phyloP scores from a whole-genome alignment of 495 filamentous ascomycete genomes.

The Cenococcum geophilum region DNA sequence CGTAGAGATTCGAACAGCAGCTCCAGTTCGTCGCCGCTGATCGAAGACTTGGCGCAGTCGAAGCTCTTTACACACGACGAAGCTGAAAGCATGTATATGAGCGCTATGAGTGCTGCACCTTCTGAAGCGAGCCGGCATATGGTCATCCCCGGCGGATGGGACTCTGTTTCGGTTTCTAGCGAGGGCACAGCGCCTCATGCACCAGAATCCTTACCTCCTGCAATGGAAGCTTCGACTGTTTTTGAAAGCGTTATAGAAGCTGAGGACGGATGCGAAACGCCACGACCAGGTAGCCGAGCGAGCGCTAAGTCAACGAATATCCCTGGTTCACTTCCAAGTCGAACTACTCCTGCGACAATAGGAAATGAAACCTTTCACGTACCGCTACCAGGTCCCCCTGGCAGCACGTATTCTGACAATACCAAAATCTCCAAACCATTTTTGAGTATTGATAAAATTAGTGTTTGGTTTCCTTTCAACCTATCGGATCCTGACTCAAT shows the following conservation, averaged over 20 bases:
- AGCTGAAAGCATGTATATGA: constrained; percentile 95
- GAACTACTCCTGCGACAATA: background rate
- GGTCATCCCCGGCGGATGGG: constrained; percentile 37
- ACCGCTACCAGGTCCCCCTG: background rate
- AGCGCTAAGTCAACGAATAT: constrained; percentile 9
- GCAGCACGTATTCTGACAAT: background rate
- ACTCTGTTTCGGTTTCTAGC: constrained; percentile 22
- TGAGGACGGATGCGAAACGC: constrained; percentile 29
- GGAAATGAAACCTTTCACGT: background rate
- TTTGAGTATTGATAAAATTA: constrained; percentile 22
- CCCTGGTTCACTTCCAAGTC: background rate
- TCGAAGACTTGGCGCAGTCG: constrained; percentile 53
- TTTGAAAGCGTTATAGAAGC: constrained; percentile 8
- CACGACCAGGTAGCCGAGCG: constrained; percentile 27
- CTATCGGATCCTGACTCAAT: constrained; percentile 1
- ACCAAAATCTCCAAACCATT: constrained; percentile 23
- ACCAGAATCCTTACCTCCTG: constrained; percentile 8
- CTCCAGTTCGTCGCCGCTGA: constrained; percentile 7
- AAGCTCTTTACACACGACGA: constrained; percentile 84
- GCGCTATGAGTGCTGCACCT: constrained; percentile 49
- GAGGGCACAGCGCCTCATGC: constrained; percentile 21
- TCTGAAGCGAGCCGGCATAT: constrained; percentile 2
- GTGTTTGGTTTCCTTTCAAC: constrained; percentile 24
- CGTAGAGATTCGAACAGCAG: background rate
- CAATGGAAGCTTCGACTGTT: constrained; percentile 22